A percentile compares a stretch with the other conserved stretches of the same genome.
Evolutionary conservation across 2,329 filamentous ascomycete genomes (phyloP).

Genomic region (Aureobasidium sp.): DNA sequence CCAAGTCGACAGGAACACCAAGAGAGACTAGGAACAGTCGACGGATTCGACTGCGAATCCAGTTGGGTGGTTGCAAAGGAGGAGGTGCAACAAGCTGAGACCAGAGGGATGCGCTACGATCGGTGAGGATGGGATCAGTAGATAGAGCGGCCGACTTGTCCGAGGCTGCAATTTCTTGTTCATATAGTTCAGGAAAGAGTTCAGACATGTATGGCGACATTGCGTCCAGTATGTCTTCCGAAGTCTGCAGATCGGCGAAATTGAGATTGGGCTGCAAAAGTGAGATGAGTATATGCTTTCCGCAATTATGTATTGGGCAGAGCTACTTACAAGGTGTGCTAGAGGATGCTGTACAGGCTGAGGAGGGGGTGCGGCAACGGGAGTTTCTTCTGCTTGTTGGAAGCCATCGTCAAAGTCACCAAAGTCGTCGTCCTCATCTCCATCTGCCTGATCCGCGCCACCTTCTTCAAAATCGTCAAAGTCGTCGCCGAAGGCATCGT

Average conservation of each 20-base stretch:
- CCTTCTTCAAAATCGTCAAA: conserved; percentile 57
- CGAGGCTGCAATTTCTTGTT: conserved; percentile 20
- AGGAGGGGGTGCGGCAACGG: conserved; percentile 27
- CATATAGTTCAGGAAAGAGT: conserved; percentile 52
- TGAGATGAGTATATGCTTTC: background rate
- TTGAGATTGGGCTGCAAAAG: conserved; percentile 13
- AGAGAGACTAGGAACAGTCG: conserved; percentile 92
- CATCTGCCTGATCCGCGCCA: conserved; percentile 27
- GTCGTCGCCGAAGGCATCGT: conserved; percentile 63
- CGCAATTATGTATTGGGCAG: conserved; percentile 14
- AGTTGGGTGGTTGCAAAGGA: conserved; percentile 89
- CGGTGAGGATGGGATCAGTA: conserved; percentile 58
- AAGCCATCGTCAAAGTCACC: conserved; percentile 44
- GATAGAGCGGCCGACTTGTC: conserved; percentile 24
- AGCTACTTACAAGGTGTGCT: conserved; percentile 41
- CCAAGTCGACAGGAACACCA: conserved; percentile 89
- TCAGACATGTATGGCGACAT: conserved; percentile 59
- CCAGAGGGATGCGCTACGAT: conserved; percentile 86
- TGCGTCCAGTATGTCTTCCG: conserved; percentile 51
- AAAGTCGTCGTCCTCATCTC: conserved; percentile 38
- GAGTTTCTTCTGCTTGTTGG: conserved; percentile 26
- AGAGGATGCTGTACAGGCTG: conserved; percentile 31
- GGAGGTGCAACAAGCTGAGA: conserved; percentile 92
- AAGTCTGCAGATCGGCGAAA: conserved; percentile 22
- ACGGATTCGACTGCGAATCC: conserved; percentile 92